A percentile compares a stretch with the other conserved stretches of the same genome.
phyloP scores from a whole-genome alignment of 148 eudicot genomes.

The Gaultheria prostrata region DNA sequence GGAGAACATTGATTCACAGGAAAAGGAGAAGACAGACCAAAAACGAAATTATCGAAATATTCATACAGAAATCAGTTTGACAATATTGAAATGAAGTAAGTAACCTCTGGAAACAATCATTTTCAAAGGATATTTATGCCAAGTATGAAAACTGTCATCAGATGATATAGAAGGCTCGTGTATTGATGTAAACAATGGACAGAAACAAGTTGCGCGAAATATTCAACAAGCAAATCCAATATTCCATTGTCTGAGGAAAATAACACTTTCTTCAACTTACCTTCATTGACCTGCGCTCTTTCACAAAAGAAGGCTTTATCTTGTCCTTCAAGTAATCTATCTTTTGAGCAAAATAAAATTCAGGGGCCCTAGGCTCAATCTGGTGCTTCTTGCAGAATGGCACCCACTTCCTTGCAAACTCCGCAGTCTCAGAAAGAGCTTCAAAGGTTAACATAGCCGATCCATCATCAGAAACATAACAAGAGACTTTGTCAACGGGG shows the following conservation, averaged over 20 bases:
- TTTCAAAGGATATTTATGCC: not conserved
- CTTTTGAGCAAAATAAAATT: constrained; percentile 89
- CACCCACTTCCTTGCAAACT: constrained; percentile 95
- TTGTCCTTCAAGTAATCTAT: constrained; percentile 94
- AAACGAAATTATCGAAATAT: not conserved
- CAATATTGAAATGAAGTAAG: not conserved
- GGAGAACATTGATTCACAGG: not conserved
- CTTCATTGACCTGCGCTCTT: constrained; percentile 98
- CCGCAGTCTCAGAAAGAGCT: constrained; percentile 88
- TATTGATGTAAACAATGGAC: not conserved
- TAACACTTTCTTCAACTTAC: constrained; percentile 27
- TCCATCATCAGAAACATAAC: constrained; percentile 97
- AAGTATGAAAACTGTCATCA: constrained; percentile 3
- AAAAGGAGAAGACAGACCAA: not conserved
- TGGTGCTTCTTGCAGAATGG: constrained; percentile 92
- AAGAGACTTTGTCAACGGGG: constrained; percentile 96
- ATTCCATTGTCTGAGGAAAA: not conserved
- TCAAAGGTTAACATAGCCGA: constrained; percentile 94
- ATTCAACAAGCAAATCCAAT: not conserved
- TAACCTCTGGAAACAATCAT: not conserved
- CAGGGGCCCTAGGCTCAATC: constrained; percentile 98
- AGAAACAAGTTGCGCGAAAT: not conserved
- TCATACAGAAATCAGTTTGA: not conserved
- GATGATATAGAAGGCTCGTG: not conserved
- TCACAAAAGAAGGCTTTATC: constrained; percentile 94